phyloP scores from a whole-genome alignment of 2,329 filamentous ascomycete genomes.

The Sarocladiaceae sp. region DNA sequence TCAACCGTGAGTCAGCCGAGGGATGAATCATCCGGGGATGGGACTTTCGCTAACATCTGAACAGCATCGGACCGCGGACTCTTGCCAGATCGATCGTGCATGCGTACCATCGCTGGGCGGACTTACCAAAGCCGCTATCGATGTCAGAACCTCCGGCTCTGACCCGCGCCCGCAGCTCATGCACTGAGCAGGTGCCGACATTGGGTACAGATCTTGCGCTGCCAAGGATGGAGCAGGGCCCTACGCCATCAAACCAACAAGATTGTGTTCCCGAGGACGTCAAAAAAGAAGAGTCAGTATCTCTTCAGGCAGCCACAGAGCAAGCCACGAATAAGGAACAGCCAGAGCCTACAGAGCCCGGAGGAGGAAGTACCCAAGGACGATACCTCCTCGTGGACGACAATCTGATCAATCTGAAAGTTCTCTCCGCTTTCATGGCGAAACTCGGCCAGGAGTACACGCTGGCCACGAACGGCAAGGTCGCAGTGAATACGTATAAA shows the following conservation, averaged over 20 bases:
- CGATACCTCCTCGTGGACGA: constrained; percentile 35
- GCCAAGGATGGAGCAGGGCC: too few species aligned
- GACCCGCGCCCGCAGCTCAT: too few species aligned
- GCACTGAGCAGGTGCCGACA: too few species aligned
- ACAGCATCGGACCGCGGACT: constrained; percentile 32
- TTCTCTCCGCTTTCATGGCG: constrained; percentile 36
- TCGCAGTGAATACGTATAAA: constrained; percentile 40
- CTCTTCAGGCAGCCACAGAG: too few species aligned
- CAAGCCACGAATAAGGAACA: neutral
- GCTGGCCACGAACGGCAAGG: constrained; percentile 40
- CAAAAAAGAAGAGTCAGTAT: too few species aligned
- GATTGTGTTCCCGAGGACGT: too few species aligned
- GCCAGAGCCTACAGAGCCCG: neutral
- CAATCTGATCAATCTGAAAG: constrained; percentile 37
- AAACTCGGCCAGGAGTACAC: constrained; percentile 35
- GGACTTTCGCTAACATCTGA: neutral
- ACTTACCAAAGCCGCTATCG: too few species aligned
- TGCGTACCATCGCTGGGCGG: too few species aligned
- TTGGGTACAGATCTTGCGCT: too few species aligned
- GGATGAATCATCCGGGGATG: neutral
- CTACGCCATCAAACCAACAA: too few species aligned
- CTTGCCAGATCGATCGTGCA: constrained; percentile 25
- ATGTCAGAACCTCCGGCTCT: too few species aligned
- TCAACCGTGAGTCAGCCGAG: constrained; percentile 26
- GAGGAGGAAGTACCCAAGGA: neutral